phyloP scores from a whole-genome alignment of 2,329 filamentous ascomycete genomes.

The Neopestalotiopsis clavispora region DNA sequence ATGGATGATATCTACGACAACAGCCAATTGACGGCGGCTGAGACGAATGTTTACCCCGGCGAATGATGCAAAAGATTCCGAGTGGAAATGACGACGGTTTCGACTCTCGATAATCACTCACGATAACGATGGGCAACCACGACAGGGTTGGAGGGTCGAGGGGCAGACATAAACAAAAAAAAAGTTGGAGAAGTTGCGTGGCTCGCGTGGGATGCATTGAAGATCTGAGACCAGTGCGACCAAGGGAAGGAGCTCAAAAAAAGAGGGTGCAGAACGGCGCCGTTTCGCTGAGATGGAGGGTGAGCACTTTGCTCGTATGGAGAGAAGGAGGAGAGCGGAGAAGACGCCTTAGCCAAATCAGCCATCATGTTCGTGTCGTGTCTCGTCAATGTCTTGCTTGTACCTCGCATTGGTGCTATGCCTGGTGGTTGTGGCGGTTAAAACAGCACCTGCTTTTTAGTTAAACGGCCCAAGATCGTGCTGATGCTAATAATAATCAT shows the following conservation, averaged over 20 bases:
- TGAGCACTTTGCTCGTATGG: not conserved
- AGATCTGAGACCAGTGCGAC: conserved; percentile 8
- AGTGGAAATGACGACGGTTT: not conserved
- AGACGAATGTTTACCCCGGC: not conserved
- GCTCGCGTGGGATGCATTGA: conserved; percentile 1
- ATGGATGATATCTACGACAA: no score
- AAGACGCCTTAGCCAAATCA: not conserved
- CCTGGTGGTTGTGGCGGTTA: not conserved
- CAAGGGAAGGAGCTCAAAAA: not conserved
- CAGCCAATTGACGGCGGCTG: not conserved
- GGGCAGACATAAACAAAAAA: not conserved
- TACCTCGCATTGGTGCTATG: not conserved
- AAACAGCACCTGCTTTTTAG: not conserved
- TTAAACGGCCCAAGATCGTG: not conserved
- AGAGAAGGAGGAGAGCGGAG: not conserved
- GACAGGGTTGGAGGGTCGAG: not conserved
- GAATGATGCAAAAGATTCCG: not conserved
- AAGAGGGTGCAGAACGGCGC: not conserved
- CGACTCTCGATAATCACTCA: not conserved
- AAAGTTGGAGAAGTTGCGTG: conserved; percentile 5
- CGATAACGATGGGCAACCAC: conserved; percentile 2
- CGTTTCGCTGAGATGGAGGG: not conserved
- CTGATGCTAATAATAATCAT: conserved; percentile 1
- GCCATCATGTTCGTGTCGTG: not conserved
- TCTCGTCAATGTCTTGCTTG: not conserved